Percentiles rank a stretch among this genome's conserved stretches.
Conservation (phyloP, 306 rosid genomes). For the Crataegus laevigata region DNA sequence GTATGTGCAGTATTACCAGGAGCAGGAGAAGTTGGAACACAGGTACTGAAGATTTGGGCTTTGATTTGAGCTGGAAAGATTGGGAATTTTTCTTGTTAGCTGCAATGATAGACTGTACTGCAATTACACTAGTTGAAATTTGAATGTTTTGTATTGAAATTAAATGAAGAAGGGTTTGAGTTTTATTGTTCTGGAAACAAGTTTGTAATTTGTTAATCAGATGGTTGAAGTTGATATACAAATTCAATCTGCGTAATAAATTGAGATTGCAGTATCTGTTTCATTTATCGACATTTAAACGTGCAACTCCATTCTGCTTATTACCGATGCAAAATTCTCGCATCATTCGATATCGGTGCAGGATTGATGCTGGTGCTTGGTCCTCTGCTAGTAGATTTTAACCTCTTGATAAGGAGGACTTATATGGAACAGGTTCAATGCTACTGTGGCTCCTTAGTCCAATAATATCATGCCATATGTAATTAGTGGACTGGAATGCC, state of each 20-base stretch:
- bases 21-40: slow-evolving; percentile 42
- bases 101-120: not conserved
- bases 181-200: not conserved
- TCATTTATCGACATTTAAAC: not conserved
- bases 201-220: not conserved
- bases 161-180: not conserved
- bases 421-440: no score
- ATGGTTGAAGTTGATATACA: not conserved
- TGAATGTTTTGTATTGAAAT: not conserved
- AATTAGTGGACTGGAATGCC: no score
- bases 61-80: not conserved
- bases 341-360: not conserved
- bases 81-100: not conserved
- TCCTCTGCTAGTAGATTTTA: not conserved
- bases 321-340: not conserved
- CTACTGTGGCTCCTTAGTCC: no score
- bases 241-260: not conserved
- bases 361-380: not conserved
- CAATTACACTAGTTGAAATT: not conserved
- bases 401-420: not conserved
- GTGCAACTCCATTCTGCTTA: not conserved
- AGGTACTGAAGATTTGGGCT: slow-evolving; percentile 27
- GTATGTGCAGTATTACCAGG: slow-evolving; percentile 34
- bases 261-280: not conserved
- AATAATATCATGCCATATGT: no score